phyloP scores from a whole-genome alignment of 2,329 filamentous ascomycete genomes.

The Paraphaeosphaeria sporulosa region DNA sequence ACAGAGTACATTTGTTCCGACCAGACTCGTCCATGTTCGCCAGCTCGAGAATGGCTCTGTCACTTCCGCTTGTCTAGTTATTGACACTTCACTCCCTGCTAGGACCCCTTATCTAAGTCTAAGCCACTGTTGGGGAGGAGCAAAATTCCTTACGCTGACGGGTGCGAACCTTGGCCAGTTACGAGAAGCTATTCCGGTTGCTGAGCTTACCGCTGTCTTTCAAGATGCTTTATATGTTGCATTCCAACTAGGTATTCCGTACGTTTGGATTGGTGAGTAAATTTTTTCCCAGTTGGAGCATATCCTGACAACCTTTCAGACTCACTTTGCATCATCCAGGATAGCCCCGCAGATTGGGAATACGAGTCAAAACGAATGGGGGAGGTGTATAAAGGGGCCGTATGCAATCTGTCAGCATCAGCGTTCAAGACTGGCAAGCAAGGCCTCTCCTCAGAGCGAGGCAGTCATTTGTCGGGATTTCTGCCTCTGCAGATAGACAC shows the following conservation, averaged over 20 bases:
- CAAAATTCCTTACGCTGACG: background rate
- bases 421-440: background rate
- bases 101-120: background rate
- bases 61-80: background rate
- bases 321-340: background rate
- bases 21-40: background rate
- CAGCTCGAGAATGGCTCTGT: background rate
- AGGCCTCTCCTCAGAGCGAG: background rate
- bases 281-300: background rate
- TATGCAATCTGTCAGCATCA: conserved; percentile 1
- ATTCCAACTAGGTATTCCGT: background rate
- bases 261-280: background rate
- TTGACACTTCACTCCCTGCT: background rate
- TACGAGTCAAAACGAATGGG: background rate
- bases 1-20: background rate
- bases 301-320: background rate
- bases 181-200: background rate
- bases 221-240: background rate
- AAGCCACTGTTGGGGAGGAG: background rate
- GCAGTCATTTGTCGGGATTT: background rate
- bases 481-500: background rate
- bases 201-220: background rate
- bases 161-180: background rate
- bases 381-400: background rate
- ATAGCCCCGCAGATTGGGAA: background rate